phyloP scores from a whole-genome alignment of 2,329 filamentous ascomycete genomes.

The Aspergillus texensis region DNA sequence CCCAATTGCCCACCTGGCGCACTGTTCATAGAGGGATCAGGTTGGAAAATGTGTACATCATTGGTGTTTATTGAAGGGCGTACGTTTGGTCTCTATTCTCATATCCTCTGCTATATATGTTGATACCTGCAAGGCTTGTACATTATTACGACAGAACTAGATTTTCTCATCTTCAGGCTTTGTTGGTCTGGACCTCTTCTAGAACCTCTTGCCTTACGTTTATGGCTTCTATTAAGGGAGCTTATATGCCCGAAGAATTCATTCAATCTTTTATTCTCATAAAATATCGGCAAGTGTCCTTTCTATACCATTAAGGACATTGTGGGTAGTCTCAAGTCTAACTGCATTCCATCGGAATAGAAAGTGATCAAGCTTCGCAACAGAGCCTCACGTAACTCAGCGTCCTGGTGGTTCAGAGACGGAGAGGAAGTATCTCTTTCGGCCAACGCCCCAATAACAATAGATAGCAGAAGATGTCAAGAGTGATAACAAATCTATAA shows the following conservation, averaged over 20 bases:
- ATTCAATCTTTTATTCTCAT: constrained; percentile 1
- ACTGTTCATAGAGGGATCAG: background rate
- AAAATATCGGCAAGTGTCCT: constrained; percentile 1
- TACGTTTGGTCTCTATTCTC: background rate
- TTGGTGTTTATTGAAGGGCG: background rate
- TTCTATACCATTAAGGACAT: constrained; percentile 4
- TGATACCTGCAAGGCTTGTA: background rate
- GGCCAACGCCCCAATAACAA: background rate
- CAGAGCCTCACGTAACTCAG: background rate
- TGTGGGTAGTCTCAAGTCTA: background rate
- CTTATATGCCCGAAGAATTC: background rate
- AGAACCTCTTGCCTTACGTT: background rate
- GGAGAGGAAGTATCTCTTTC: background rate
- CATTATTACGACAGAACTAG: background rate
- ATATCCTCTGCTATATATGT: background rate
- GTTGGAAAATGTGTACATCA: background rate
- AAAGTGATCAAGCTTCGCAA: background rate
- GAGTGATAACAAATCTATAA: constrained; percentile 6
- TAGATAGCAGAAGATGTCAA: background rate
- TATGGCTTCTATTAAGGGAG: background rate
- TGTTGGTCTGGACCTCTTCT: background rate
- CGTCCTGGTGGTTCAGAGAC: background rate
- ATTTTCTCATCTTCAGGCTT: background rate
- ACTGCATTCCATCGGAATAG: background rate
- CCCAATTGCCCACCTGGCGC: background rate